Evolutionary conservation across 306 rosid species (phyloP).

Genomic region (Corylus americana): DNA sequence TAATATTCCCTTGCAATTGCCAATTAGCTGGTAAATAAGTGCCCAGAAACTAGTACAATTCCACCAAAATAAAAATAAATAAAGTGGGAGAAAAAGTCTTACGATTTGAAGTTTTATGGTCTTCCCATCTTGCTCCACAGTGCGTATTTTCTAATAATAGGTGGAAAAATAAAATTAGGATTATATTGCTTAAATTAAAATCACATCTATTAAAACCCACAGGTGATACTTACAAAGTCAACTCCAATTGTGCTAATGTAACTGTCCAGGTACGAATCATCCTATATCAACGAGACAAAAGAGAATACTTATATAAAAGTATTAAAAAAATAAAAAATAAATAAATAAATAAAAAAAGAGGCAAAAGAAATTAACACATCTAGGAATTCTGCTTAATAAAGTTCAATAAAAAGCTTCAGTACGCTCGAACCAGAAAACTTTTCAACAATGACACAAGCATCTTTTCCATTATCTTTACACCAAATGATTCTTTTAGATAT

Average conservation of each 20-base stretch:
- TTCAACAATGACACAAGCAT: neutral
- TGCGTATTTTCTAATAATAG: conserved; percentile 48
- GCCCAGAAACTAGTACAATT: neutral
- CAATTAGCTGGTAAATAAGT: neutral
- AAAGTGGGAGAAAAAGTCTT: neutral
- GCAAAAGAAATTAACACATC: neutral
- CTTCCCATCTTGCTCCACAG: conserved; percentile 62
- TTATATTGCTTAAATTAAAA: neutral
- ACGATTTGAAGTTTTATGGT: conserved; percentile 60
- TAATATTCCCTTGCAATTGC: neutral
- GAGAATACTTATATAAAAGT: neutral
- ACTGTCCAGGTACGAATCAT: conserved; percentile 59
- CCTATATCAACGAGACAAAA: conserved; percentile 28
- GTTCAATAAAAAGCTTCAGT: neutral
- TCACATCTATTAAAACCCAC: neutral
- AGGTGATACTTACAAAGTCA: conserved; percentile 46
- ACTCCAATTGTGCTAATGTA: conserved; percentile 63
- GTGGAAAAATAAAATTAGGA: neutral
- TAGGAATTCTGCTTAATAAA: neutral
- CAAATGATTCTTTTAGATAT: too few species aligned
- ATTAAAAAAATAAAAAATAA: neutral
- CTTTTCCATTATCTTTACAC: neutral
- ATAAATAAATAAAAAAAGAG: neutral
- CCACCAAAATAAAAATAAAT: neutral
- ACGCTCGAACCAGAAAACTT: neutral